Evolutionary conservation across 2,329 filamentous ascomycete genomes (phyloP).

Genomic region (Penicillium concentricum): DNA sequence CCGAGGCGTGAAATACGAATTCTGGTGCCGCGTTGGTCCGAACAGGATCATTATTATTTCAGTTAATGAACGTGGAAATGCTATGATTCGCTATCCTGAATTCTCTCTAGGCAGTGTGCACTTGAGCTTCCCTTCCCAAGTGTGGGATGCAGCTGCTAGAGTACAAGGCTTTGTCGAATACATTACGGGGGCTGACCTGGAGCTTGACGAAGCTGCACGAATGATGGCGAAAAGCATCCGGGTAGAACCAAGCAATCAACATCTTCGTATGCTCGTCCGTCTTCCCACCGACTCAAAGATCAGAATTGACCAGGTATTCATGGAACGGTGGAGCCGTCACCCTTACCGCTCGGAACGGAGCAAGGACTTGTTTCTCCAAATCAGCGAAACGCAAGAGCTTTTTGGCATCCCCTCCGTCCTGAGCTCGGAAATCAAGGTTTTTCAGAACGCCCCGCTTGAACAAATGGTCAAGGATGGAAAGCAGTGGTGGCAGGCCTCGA

Average conservation of each 20-base stretch:
- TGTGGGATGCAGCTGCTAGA: slow-evolving; percentile 41
- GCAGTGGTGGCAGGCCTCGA: slow-evolving; percentile 42
- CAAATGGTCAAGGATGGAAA: slow-evolving; percentile 34
- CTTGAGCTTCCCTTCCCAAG: slow-evolving; percentile 39
- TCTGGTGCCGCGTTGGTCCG: slow-evolving; percentile 36
- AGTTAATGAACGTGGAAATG: slow-evolving; percentile 34
- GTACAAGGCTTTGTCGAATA: slow-evolving; percentile 31
- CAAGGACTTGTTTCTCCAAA: slow-evolving; percentile 33
- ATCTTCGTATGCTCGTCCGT: slow-evolving; percentile 30
- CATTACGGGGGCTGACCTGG: slow-evolving; percentile 17
- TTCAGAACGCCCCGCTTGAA: slow-evolving; percentile 22
- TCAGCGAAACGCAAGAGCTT: slow-evolving; percentile 42
- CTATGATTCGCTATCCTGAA: slow-evolving; percentile 26
- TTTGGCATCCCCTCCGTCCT: slow-evolving; percentile 18
- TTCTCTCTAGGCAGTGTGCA: slow-evolving; percentile 35
- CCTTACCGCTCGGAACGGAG: slow-evolving; percentile 19
- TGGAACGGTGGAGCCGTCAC: slow-evolving; percentile 38
- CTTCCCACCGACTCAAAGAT: slow-evolving; percentile 21
- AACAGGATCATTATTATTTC: slow-evolving; percentile 33
- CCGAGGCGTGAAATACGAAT: slow-evolving; percentile 37
- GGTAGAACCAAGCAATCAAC: slow-evolving; percentile 28
- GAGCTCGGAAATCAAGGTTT: slow-evolving; percentile 28
- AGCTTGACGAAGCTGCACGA: slow-evolving; percentile 30
- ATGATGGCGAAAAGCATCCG: slow-evolving; percentile 37
- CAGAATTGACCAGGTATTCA: slow-evolving; percentile 33